Percentiles rank a stretch among this genome's conserved stretches.
Conservation (phyloP, 192 early-diverging fungal genomes). For the Haplosporangium gracile region DNA sequence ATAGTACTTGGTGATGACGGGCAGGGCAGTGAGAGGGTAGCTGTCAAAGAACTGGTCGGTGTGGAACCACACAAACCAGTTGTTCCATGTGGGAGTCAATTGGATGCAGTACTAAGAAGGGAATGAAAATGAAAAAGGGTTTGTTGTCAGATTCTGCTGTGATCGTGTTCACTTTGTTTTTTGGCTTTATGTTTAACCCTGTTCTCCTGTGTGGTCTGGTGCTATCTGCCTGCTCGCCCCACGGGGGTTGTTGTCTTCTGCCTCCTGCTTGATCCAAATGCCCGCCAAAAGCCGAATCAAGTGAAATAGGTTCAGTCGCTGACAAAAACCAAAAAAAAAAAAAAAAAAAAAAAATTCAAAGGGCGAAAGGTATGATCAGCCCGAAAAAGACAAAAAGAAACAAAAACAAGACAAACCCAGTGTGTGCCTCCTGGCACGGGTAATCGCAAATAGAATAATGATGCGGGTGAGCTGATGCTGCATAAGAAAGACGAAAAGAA, state of each 20-base stretch:
- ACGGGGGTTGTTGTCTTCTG: no score
- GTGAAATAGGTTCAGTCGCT: background rate
- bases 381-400: background rate
- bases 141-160: background rate
- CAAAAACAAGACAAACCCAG: background rate
- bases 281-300: background rate
- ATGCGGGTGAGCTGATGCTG: background rate
- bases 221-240: no score
- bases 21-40: constrained; percentile 74
- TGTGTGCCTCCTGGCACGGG: background rate
- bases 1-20: constrained; percentile 75
- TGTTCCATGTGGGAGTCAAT: constrained; percentile 50
- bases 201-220: no score
- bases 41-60: constrained; percentile 74
- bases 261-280: background rate
- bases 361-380: background rate
- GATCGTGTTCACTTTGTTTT: background rate
- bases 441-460: background rate
- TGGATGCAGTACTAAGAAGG: constrained; percentile 41
- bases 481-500: background rate
- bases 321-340: background rate
- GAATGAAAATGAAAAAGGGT: background rate
- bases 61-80: constrained; percentile 71
- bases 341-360: background rate
- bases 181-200: no score